Percentiles rank a stretch among this genome's conserved stretches.
phyloP scores from a whole-genome alignment of 2,329 filamentous ascomycete species.

The Epichloe elymi region DNA sequence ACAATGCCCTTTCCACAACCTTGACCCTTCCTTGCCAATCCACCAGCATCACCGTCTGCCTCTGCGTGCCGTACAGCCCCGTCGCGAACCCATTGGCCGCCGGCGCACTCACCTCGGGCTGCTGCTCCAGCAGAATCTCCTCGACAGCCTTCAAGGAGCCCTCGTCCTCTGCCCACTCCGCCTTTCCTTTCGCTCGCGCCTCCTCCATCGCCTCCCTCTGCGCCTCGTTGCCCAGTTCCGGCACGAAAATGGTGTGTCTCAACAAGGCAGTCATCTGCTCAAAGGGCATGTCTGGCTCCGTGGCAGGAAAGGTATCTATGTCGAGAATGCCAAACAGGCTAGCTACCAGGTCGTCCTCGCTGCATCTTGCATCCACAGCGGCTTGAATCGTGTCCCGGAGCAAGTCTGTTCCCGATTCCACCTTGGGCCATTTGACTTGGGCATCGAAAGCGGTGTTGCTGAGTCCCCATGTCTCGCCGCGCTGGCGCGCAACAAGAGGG shows the following conservation, averaged over 20 bases:
- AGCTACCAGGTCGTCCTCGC: conserved; percentile 36
- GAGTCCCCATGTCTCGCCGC: conserved; percentile 42
- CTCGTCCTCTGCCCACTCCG: conserved; percentile 20
- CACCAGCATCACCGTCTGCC: conserved; percentile 49
- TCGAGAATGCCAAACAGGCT: conserved; percentile 42
- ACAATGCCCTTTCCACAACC: conserved; percentile 46
- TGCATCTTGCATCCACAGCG: conserved; percentile 21
- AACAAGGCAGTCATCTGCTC: conserved; percentile 40
- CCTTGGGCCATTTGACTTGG: conserved; percentile 46
- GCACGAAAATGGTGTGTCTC: conserved; percentile 49
- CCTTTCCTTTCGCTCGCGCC: conserved; percentile 24
- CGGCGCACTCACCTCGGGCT: conserved; percentile 22
- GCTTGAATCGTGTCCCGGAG: conserved; percentile 29
- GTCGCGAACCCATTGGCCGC: conserved; percentile 32
- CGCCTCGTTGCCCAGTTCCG: conserved; percentile 37
- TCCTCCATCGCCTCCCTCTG: conserved; percentile 32
- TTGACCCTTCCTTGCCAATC: conserved; percentile 50
- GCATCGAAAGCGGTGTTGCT: conserved; percentile 49
- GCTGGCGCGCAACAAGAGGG: conserved; percentile 40
- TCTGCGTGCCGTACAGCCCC: conserved; percentile 51
- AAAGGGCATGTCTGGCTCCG: conserved; percentile 29
- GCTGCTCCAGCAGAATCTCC: conserved; percentile 21
- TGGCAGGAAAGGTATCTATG: conserved; percentile 39
- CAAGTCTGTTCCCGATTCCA: conserved; percentile 36
- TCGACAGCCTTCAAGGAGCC: conserved; percentile 25